Base-by-base conservation (phyloP, 352 stramenopile genomes). In the Globisporangium okanoganense region DNA sequence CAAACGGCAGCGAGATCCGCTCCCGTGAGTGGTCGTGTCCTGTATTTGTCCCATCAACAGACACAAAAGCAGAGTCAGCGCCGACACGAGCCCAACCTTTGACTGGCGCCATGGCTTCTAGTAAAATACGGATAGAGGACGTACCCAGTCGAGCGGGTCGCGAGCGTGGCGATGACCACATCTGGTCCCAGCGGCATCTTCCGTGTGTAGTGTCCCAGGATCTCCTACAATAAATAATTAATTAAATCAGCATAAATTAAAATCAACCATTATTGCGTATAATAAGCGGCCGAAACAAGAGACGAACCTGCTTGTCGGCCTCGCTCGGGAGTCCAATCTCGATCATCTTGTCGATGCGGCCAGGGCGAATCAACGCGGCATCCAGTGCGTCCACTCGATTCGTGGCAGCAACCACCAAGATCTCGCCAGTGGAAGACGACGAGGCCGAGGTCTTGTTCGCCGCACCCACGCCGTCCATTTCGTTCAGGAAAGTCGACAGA, bases 401-500 rank as follows among this genome's bases (percentile, higher is more conserved):
- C 18, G 85, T 92, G 10, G 85, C 85, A 2, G 82, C 82, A 20
- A 94, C 67, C 8, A 94, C 82, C 1, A 94, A 66, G 10, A 94
- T 75, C 1, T 82, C 73, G 5, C 70, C 67, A 9, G 61, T 66
- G 5, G 70, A 47, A 18, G 72, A 70, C 33, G 58, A 31, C 8
- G 62, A 58, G 20, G 41, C 3, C 29, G 29, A 33, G 29, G 29
- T 47, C 72, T 62, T 54, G 56, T 45, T 3, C 65, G 63, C 14
- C 54, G 73, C 68, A 27, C 82, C 83, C 25, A 94, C 79, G 45
- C 85, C 85, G 47, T 94, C 85, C 81, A 94, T 90, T 62, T 94
- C 85, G 56, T 94, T 94, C 20, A 94, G 70, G 36, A 94, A 88
- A 10, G 85, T 94, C 25, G 85, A 94, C 9, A 94, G 62, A 5